These are phyloP conservation scores for Chaetothyriales sp. DNA, from an alignment of 2,329 filamentous ascomycete genomes.

Conservation along the genomic window DNA sequence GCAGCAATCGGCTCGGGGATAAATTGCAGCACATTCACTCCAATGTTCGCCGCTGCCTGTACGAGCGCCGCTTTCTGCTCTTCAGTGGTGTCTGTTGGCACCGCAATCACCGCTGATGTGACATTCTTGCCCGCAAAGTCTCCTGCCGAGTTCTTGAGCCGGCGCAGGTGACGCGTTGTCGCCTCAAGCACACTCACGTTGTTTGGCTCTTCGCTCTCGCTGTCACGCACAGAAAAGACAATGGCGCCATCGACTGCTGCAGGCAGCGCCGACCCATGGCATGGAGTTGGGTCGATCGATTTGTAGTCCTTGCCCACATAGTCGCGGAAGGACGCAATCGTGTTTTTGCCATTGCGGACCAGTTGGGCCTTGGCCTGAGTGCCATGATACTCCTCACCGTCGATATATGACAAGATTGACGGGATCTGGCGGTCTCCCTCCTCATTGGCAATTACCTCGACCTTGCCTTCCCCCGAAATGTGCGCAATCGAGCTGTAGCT, in stretches of 20 bases:
- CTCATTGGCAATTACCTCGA: slow-evolving; percentile 96
- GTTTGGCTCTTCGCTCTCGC: slow-evolving; percentile 47
- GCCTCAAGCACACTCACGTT: slow-evolving; percentile 65
- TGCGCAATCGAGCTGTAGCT: slow-evolving; percentile 95
- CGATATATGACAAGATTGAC: slow-evolving; percentile 81
- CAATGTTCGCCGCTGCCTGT: slow-evolving; percentile 63
- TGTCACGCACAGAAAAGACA: slow-evolving; percentile 72
- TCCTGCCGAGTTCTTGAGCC: slow-evolving; percentile 66
- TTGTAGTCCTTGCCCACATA: slow-evolving; percentile 91
- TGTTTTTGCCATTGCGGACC: slow-evolving; percentile 82
- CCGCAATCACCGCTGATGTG: slow-evolving; percentile 83
- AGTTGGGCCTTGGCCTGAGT: slow-evolving; percentile 89
- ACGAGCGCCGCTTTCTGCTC: slow-evolving; percentile 69
- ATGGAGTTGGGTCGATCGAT: slow-evolving; percentile 88
- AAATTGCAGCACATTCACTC: slow-evolving; percentile 78
- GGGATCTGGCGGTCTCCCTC: slow-evolving; percentile 98
- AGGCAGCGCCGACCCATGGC: slow-evolving; percentile 85
- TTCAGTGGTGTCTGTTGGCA: slow-evolving; percentile 85
- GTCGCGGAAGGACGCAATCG: slow-evolving; percentile 88
- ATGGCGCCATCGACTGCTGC: slow-evolving; percentile 56
- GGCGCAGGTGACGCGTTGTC: slow-evolving; percentile 67
- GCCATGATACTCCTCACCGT: slow-evolving; percentile 92
- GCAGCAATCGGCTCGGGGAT: slow-evolving; percentile 84
- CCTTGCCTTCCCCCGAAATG: slow-evolving; percentile 74
- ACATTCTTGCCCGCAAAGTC: slow-evolving; percentile 89